Conservation (phyloP, 495 filamentous ascomycete species). For the Penicillium chermesinum region DNA sequence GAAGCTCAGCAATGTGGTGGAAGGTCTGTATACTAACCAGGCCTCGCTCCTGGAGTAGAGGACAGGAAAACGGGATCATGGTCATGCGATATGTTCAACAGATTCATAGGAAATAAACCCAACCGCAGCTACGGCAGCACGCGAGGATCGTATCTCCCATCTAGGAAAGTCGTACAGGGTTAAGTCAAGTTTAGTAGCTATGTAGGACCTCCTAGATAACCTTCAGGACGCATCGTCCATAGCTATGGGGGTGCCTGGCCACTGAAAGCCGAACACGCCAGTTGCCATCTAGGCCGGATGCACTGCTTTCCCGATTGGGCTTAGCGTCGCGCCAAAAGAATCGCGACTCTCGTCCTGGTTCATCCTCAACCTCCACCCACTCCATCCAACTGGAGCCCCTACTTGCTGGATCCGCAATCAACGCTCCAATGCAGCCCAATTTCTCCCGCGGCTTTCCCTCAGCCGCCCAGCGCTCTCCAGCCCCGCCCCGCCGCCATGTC, state of each 20-base stretch:
- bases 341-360: constrained; percentile 32
- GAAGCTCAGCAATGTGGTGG: constrained; percentile 95
- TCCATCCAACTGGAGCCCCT: constrained; percentile 13
- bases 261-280: neutral
- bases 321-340: constrained; percentile 39
- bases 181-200: no score
- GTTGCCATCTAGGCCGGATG: neutral
- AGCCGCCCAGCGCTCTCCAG: constrained; percentile 41
- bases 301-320: constrained; percentile 31
- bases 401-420: constrained; percentile 28
- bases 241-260: no score
- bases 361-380: constrained; percentile 21
- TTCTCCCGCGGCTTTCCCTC: constrained; percentile 42
- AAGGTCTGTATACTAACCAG: constrained; percentile 95
- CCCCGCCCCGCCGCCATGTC: constrained; percentile 41
- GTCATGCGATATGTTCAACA: constrained; percentile 24
- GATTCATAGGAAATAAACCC: constrained; percentile 21
- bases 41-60: constrained; percentile 85
- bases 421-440: constrained; percentile 42
- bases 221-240: no score
- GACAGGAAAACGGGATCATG: constrained; percentile 18
- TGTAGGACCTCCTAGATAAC: no score
- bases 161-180: no score
- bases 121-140: neutral
- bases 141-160: no score